Conservation (phyloP, 1,139 yeast species). For the Kurtzmaniella quercitrusa region DNA sequence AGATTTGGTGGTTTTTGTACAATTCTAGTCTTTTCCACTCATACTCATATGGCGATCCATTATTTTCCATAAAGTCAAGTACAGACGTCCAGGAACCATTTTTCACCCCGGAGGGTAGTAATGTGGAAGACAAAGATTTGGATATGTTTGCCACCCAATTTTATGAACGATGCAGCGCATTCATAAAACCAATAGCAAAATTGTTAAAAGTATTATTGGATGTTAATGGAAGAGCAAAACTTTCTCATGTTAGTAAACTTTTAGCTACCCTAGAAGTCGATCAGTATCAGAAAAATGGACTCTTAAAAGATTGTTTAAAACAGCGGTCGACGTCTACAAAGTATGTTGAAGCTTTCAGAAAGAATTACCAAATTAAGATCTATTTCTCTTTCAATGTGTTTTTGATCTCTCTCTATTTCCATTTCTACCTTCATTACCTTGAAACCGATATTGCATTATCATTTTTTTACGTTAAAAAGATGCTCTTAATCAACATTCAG, state of each 20-base stretch:
- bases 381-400: constrained; percentile 29
- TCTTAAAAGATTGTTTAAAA: constrained; percentile 18
- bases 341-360: constrained; percentile 11
- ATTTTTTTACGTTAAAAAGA: constrained; percentile 34
- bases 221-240: constrained; percentile 18
- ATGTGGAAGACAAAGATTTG: constrained; percentile 16
- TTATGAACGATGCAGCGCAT: constrained; percentile 8
- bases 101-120: constrained; percentile 20
- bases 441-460: constrained; percentile 19
- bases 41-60: constrained; percentile 27
- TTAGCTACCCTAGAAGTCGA: constrained; percentile 19
- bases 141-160: constrained; percentile 20
- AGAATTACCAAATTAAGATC: constrained; percentile 23
- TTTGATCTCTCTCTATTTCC: constrained; percentile 31
- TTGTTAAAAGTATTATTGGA: constrained; percentile 17
- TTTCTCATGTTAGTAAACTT: constrained; percentile 19
- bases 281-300: constrained; percentile 16
- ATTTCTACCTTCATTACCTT: constrained; percentile 41
- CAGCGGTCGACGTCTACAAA: neutral
- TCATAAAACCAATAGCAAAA: constrained; percentile 6
- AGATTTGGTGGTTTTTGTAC: constrained; percentile 43
- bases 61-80: constrained; percentile 15
- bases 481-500: constrained; percentile 22
- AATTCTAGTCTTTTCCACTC: constrained; percentile 24
- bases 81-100: constrained; percentile 28